phyloP scores from a whole-genome alignment of 2,329 filamentous ascomycete genomes.

The Calonectria ilicicola region DNA sequence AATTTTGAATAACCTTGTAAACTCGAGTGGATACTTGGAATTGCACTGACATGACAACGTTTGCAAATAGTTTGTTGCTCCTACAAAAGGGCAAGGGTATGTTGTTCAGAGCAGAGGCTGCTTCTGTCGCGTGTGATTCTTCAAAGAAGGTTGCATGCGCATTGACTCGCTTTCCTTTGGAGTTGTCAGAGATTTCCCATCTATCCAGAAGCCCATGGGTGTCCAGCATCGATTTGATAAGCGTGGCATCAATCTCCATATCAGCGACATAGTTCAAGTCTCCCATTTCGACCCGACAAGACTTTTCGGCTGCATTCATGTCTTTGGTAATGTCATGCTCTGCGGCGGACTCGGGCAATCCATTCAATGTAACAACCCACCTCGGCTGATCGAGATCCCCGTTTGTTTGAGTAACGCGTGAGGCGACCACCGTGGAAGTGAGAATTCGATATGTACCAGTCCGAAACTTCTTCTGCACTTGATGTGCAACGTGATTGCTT shows the following conservation, averaged over 20 bases:
- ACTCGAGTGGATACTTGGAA: constrained; percentile 52
- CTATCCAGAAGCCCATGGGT: constrained; percentile 48
- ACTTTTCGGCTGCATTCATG: not conserved
- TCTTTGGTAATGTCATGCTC: constrained; percentile 18
- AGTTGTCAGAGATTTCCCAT: constrained; percentile 43
- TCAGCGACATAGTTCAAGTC: constrained; percentile 41
- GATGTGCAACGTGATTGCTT: constrained; percentile 28
- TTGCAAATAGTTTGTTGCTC: constrained; percentile 49
- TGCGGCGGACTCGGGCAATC: not conserved
- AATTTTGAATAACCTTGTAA: constrained; percentile 45
- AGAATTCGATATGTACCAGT: constrained; percentile 39
- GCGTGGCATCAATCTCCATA: constrained; percentile 28
- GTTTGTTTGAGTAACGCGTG: not conserved
- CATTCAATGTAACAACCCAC: constrained; percentile 19
- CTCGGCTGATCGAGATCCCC: no score
- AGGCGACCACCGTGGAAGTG: not conserved
- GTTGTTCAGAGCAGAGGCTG: constrained; percentile 46
- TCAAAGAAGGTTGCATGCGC: constrained; percentile 53
- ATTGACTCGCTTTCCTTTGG: constrained; percentile 50
- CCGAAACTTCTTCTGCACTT: constrained; percentile 34
- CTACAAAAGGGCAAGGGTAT: constrained; percentile 45
- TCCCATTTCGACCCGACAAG: not conserved
- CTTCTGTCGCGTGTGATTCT: constrained; percentile 51
- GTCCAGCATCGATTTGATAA: constrained; percentile 46
- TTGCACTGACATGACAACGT: constrained; percentile 50